Conservation (phyloP, 2,329 filamentous ascomycete genomes). For the Madurella mycetomatis region DNA sequence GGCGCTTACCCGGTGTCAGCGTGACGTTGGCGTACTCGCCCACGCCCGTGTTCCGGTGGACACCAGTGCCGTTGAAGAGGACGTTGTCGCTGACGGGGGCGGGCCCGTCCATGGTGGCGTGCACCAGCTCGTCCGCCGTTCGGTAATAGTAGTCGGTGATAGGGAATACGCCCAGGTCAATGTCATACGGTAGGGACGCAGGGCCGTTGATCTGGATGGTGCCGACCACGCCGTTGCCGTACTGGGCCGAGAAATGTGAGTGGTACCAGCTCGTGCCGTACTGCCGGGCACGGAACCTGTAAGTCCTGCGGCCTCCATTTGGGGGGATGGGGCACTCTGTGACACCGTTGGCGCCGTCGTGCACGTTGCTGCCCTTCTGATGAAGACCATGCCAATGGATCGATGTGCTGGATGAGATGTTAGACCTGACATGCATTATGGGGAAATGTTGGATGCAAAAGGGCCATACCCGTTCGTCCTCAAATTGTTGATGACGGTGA, state of each 20-base stretch:
- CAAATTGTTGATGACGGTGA: constrained; percentile 64
- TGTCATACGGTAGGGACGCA: constrained; percentile 44
- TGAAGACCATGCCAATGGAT: constrained; percentile 49
- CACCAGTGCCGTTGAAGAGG: constrained; percentile 42
- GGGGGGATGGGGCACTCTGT: constrained; percentile 41
- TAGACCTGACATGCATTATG: constrained; percentile 36
- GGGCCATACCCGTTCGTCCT: constrained; percentile 35
- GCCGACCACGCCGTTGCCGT: constrained; percentile 46
- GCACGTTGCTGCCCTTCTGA: constrained; percentile 40
- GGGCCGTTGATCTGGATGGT: constrained; percentile 46
- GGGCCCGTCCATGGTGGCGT: constrained; percentile 23
- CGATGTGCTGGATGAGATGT: constrained; percentile 32
- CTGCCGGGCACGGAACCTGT: constrained; percentile 36
- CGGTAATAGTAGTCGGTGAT: constrained; percentile 49
- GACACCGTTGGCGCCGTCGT: constrained; percentile 44
- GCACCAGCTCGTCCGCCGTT: constrained; percentile 29
- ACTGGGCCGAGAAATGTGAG: constrained; percentile 44
- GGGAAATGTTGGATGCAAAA: not conserved
- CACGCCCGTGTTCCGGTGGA: constrained; percentile 28
- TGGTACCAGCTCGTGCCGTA: constrained; percentile 43
- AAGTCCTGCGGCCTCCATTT: constrained; percentile 30
- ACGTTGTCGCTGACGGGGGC: constrained; percentile 38
- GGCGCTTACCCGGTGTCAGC: constrained; percentile 41
- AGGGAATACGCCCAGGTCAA: constrained; percentile 46
- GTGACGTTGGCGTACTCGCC: constrained; percentile 34